Percentiles rank a stretch among this genome's conserved stretches.
phyloP scores from a whole-genome alignment of 164 flowering plant species.

The Hamamelis virginiana region DNA sequence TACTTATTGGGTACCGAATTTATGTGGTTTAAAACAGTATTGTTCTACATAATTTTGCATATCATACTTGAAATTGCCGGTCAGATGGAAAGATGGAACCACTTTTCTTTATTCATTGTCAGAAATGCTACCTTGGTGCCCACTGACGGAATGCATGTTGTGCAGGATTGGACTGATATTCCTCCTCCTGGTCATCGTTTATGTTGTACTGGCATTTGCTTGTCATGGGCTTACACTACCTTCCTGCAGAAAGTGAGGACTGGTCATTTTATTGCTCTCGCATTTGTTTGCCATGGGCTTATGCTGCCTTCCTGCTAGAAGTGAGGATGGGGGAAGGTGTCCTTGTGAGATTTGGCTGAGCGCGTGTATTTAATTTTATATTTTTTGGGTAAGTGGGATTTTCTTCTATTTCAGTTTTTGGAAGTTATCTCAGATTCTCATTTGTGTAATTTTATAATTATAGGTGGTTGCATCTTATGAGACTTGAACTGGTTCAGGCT shows the following conservation, averaged over 20 bases:
- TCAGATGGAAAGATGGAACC: not conserved
- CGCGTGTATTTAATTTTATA: not conserved
- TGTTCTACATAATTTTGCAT: not conserved
- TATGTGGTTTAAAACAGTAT: not conserved
- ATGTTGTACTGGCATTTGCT: conserved; percentile 46
- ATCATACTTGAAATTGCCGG: not conserved
- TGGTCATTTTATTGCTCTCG: conserved; percentile 45
- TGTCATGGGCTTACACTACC: conserved; percentile 59
- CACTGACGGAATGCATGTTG: conserved; percentile 7
- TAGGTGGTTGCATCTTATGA: not conserved
- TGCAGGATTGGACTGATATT: conserved; percentile 51
- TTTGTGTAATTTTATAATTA: conserved; percentile 5
- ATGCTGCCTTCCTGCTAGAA: conserved; percentile 47
- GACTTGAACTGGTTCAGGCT: not conserved
- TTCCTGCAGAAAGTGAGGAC: no score
- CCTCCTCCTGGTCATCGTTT: conserved; percentile 40
- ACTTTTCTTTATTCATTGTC: not conserved
- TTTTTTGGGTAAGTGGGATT: conserved; percentile 1
- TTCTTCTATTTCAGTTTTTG: not conserved
- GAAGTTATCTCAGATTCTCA: not conserved
- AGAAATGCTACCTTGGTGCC: not conserved
- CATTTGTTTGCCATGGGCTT: conserved; percentile 56
- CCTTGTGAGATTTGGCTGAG: conserved; percentile 4
- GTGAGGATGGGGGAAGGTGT: conserved; percentile 12
- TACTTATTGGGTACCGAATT: not conserved